Evolutionary conservation across 768 basidiomycete species (phyloP).

Genomic region (Auriscalpium orientale): DNA sequence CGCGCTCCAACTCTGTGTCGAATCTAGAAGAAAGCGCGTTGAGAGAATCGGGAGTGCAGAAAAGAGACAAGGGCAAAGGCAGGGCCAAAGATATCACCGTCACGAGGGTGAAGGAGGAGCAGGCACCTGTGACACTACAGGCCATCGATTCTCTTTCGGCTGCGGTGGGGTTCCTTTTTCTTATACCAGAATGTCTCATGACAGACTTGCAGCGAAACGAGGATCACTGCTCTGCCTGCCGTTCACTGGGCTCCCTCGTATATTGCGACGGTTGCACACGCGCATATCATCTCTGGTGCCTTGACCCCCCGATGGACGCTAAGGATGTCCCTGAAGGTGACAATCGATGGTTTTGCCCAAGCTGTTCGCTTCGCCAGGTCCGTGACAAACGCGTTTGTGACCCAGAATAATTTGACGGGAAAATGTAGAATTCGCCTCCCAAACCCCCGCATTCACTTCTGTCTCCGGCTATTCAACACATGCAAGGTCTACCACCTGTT

Average conservation of each 20-base stretch:
- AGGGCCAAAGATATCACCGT: conserved; percentile 26
- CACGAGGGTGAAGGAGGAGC: conserved; percentile 41
- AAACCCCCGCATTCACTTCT: conserved; percentile 63
- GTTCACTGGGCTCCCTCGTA: conserved; percentile 75
- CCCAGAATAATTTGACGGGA: conserved; percentile 3
- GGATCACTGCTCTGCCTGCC: conserved; percentile 82
- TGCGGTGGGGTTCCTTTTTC: conserved; percentile 26
- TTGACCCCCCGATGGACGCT: conserved; percentile 90
- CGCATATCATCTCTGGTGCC: conserved; percentile 94
- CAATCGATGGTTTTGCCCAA: conserved; percentile 70
- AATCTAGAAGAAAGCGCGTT: conserved; percentile 18
- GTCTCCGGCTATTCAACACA: conserved; percentile 62
- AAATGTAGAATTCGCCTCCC: conserved; percentile 52
- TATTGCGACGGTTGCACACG: conserved; percentile 97
- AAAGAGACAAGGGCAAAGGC: conserved; percentile 42
- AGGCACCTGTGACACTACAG: conserved; percentile 28
- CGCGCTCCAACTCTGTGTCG: conserved; percentile 48
- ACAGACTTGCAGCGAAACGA: conserved; percentile 45
- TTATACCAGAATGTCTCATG: conserved; percentile 1
- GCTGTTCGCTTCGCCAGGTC: conserved; percentile 62
- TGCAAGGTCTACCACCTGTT: conserved; percentile 61
- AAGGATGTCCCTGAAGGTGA: conserved; percentile 78
- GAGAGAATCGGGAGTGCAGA: conserved; percentile 5
- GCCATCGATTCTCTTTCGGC: conserved; percentile 25
- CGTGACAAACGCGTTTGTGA: conserved; percentile 18